Evolutionary conservation across 805 yeast species (phyloP).

Genomic region (Spathaspora hagerdaliae): DNA sequence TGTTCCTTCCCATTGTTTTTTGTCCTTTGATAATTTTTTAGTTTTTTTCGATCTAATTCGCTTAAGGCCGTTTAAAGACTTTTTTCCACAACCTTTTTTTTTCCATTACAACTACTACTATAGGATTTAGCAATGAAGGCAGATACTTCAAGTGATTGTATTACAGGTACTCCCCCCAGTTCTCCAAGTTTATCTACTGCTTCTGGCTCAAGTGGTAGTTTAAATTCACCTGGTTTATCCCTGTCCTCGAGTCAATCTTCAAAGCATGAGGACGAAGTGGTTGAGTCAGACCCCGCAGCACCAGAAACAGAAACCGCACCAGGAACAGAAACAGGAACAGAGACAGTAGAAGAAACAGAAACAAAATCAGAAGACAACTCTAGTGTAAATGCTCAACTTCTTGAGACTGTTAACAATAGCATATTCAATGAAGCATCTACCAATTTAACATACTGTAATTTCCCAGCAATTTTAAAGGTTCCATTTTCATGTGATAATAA

Average conservation of each 20-base stretch:
- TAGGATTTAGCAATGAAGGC: background rate
- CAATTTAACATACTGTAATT: constrained; percentile 4
- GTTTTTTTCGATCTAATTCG: too few species aligned
- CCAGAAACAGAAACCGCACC: background rate
- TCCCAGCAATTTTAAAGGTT: constrained; percentile 7
- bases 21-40: too few species aligned
- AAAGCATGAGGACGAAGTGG: background rate
- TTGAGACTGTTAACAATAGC: constrained; percentile 4
- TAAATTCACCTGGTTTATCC: constrained; percentile 2
- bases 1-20: too few species aligned
- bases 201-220: constrained; percentile 1
- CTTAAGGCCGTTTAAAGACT: too few species aligned
- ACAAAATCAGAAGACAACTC: background rate
- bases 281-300: background rate
- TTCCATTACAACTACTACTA: too few species aligned
- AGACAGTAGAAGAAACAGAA: background rate
- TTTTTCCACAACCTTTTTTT: too few species aligned
- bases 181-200: constrained; percentile 4
- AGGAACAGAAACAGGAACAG: background rate
- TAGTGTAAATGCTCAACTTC: background rate
- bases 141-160: background rate
- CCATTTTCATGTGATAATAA: background rate
- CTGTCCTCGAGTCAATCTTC: constrained; percentile 5
- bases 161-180: background rate
- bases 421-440: constrained; percentile 3